Conservation (phyloP, 306 rosid genomes). For the Myrica gale region DNA sequence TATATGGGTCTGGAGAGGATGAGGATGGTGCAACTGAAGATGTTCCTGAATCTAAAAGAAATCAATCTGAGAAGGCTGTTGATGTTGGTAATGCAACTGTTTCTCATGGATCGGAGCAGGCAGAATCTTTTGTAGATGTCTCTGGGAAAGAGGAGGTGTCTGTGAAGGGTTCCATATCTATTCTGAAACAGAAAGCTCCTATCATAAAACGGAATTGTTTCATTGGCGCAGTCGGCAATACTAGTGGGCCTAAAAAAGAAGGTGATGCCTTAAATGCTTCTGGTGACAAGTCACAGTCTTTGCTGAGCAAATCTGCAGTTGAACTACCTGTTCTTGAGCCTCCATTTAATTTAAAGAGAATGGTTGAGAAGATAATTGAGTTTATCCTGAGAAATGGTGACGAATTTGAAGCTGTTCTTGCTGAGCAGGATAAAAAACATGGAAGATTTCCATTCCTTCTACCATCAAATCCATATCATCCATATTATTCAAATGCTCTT, state of each 20-base stretch:
- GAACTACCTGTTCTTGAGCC: conserved; percentile 73
- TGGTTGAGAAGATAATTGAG: conserved; percentile 79
- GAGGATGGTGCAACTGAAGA: conserved; percentile 60
- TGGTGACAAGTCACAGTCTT: conserved; percentile 35
- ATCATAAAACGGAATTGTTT: conserved; percentile 57
- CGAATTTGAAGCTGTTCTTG: conserved; percentile 69
- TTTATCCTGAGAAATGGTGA: conserved; percentile 72
- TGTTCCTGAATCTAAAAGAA: conserved; percentile 23
- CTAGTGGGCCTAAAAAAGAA: conserved; percentile 38
- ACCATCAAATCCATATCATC: conserved; percentile 66
- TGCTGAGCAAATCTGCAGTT: conserved; percentile 39
- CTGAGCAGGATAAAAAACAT: conserved; percentile 70
- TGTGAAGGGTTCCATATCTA: conserved; percentile 35
- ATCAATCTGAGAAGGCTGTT: conserved; percentile 31
- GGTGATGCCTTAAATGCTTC: conserved; percentile 36
- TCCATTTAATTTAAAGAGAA: conserved; percentile 64
- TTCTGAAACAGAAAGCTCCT: conserved; percentile 58
- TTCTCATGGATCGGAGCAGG: conserved; percentile 39
- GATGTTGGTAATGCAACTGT: conserved; percentile 31
- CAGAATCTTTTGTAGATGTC: conserved; percentile 37
- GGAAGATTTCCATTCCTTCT: conserved; percentile 85
- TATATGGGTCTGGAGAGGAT: conserved; percentile 78
- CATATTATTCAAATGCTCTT: conserved; percentile 66
- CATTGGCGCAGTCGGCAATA: conserved; percentile 40
- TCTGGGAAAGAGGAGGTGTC: conserved; percentile 40